Evolutionary conservation across 192 early-diverging fungal species (phyloP).

Genomic region (Coemansia sp.): DNA sequence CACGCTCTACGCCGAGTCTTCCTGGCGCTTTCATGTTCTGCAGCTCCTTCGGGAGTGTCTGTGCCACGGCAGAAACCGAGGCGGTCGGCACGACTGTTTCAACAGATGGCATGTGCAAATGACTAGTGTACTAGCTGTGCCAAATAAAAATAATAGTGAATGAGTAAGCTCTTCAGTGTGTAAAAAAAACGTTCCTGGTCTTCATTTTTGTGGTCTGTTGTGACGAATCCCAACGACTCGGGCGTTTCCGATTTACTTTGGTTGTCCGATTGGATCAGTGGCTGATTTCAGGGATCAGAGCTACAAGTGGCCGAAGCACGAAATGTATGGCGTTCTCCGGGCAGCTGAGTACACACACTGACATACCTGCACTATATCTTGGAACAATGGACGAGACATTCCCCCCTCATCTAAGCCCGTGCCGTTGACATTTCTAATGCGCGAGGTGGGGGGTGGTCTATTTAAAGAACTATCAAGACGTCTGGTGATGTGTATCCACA

Average conservation of each 20-base stretch:
- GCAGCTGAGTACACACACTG: constrained; percentile 8
- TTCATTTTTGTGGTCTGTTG: not conserved
- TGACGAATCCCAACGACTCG: not conserved
- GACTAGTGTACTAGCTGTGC: not conserved
- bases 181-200: not conserved
- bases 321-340: not conserved
- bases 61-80: not conserved
- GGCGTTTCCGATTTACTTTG: not conserved
- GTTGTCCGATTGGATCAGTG: not conserved
- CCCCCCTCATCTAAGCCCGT: constrained; percentile 3
- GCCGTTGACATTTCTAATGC: not conserved
- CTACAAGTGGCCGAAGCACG: not conserved
- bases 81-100: not conserved
- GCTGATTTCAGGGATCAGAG: not conserved
- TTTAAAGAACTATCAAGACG: not conserved
- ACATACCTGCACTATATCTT: constrained; percentile 1
- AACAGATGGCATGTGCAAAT: not conserved
- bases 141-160: not conserved
- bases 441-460: not conserved
- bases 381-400: not conserved
- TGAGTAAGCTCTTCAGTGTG: not conserved
- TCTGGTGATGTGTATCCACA: constrained; percentile 5
- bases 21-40: constrained; percentile 21
- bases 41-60: constrained; percentile 16
- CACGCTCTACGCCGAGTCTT: constrained; percentile 20